Evolutionary conservation across 495 filamentous ascomycete species (phyloP).

Genomic region (Neurospora sp.): DNA sequence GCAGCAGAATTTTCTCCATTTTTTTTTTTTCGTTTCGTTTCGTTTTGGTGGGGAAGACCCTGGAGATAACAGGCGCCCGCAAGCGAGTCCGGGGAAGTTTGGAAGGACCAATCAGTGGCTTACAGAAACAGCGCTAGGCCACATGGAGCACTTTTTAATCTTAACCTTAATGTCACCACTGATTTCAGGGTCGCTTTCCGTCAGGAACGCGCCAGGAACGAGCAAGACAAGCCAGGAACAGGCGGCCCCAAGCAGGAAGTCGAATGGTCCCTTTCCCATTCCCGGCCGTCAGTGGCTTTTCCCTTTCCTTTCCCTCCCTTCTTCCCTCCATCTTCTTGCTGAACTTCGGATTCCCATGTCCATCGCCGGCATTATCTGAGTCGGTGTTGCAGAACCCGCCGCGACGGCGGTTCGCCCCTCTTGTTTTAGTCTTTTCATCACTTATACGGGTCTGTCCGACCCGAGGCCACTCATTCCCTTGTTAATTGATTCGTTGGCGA

Average conservation of each 20-base stretch:
- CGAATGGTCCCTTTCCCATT: neutral
- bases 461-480: neutral
- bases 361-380: neutral
- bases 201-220: neutral
- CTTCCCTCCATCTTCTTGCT: neutral
- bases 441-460: neutral
- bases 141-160: neutral
- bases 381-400: neutral
- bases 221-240: neutral
- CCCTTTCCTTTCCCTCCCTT: neutral
- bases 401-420: neutral
- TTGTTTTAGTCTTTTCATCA: neutral
- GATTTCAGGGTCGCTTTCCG: neutral
- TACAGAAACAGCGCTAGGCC: neutral
- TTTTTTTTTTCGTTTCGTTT: neutral
- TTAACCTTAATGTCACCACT: neutral
- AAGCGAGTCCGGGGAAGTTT: neutral
- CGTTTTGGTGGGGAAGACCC: neutral
- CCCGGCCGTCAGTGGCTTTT: neutral
- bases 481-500: neutral
- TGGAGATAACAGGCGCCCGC: neutral
- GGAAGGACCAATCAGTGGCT: neutral
- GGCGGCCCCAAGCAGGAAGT: neutral
- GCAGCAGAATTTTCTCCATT: neutral
- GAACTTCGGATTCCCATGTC: neutral